A percentile compares a stretch with the other conserved stretches of the same genome.
Evolutionary conservation across 2,329 filamentous ascomycete species (phyloP).

Genomic region (Huntiella moniliformis): DNA sequence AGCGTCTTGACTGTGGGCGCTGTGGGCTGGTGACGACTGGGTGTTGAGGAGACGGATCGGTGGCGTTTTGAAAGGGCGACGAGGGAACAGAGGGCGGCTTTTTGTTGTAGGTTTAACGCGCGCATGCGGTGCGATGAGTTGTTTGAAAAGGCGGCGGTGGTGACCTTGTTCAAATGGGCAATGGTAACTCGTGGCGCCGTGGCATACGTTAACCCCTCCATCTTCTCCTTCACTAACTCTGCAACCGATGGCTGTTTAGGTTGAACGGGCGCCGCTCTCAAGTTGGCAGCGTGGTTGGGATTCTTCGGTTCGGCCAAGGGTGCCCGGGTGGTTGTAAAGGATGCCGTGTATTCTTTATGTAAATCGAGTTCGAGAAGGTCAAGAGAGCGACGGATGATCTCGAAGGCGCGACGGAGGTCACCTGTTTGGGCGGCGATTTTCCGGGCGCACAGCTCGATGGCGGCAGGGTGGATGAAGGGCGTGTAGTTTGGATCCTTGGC

Average conservation of each 20-base stretch:
- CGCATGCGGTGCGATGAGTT: slow-evolving; percentile 70
- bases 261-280: slow-evolving; percentile 12
- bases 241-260: slow-evolving; percentile 24
- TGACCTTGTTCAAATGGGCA: slow-evolving; percentile 78
- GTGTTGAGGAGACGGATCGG: slow-evolving; percentile 29
- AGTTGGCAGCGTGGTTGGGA: slow-evolving; percentile 16
- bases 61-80: slow-evolving; percentile 69
- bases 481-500: slow-evolving; percentile 39
- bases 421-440: slow-evolving; percentile 91
- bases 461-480: slow-evolving; percentile 83
- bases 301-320: slow-evolving; percentile 65
- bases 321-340: slow-evolving; percentile 51
- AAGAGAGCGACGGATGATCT: slow-evolving; percentile 76
- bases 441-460: slow-evolving; percentile 82
- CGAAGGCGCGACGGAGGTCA: slow-evolving; percentile 85
- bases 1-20: slow-evolving; percentile 70
- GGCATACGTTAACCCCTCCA: slow-evolving; percentile 47
- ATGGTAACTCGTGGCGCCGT: slow-evolving; percentile 81
- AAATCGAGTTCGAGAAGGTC: slow-evolving; percentile 80
- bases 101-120: slow-evolving; percentile 85
- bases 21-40: slow-evolving; percentile 37
- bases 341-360: slow-evolving; percentile 48
- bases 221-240: slow-evolving; percentile 31
- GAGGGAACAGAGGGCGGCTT: slow-evolving; percentile 78
- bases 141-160: slow-evolving; percentile 75